Evolutionary conservation across 129 eudicot genomes (phyloP), one percentile per base, ranked within the genome.

Genomic region (Flaveria robusta): DNA sequence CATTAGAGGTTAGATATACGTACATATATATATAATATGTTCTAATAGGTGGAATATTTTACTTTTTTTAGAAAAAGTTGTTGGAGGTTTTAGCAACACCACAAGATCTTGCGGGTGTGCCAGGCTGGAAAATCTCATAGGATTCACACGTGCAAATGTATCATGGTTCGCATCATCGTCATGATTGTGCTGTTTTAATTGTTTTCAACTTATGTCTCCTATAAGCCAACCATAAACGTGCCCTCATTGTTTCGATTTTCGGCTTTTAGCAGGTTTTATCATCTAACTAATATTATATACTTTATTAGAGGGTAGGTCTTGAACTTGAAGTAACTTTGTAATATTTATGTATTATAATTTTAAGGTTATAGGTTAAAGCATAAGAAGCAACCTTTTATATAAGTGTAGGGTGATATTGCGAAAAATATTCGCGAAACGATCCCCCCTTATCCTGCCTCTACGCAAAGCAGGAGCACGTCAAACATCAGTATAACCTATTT

Each of bases 171-270:
- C 62, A 70, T 79, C 14, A 77, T 68, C 60, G 58, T 79, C 13
- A 77, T 68, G 2, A 78, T 71, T 69, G 70, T 69, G 71, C 70
- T 58, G 79, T 73, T 41, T 18, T 52, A 51, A 80, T 80, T 73
- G 41, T 56, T 80, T 42, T 73, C 83, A 80, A 80, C 68, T 73
- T 14, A 7, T 80, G 83, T 80, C 79, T 73, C 83, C 69, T 37
- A 13, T 52, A 55, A 24, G 49, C 79, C 75, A 73, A 73, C 79
- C 74, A 66, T 73, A 27, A 73, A 80, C 83, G 75, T 80, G 83
- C 79, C 69, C 42, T 73, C 83, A 79, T 43, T 43, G 9, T 43
- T 43, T 43, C 49, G 12, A 16, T 31, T 43, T 26, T 62, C 16
- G 27, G 22, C 7, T 31, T 55, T 39, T 52, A 5, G 13, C 76